Evolutionary conservation across 2,329 filamentous ascomycete species (phyloP), one percentile per base, ranked within the genome.

Genomic region (Rachicladosporium sp.): DNA sequence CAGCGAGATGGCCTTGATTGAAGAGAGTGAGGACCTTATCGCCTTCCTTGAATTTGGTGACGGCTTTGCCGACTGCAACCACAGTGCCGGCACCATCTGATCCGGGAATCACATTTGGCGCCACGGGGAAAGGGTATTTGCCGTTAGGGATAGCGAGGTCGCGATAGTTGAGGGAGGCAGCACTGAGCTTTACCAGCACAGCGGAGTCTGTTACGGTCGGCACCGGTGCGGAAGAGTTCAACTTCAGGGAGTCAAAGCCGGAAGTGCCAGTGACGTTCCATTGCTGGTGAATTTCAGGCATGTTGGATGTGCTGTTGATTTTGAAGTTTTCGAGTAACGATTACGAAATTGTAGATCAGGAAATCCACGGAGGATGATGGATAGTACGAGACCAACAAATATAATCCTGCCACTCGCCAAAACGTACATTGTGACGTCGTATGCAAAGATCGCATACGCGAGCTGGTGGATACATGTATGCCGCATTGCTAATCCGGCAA

Each of bases 191-290:
- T 49, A 88, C 76, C 29, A 88, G 68, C 4, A 86, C 80, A 19
- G 88, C 76, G 45, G 73, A 73, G 40, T 85, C 80, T 35, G 80
- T 80, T 1, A 80, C 54, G 47, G 74, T 61, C 10, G 79, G 76
- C 2, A 84, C 53, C 1, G 68, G 51, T 0, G 61, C 67, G 31
- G 63, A 59, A 35, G 69, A 64, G 37, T 76, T 67, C 43, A 69
- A 61, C 49, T 73, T 71, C 50, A 86, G 66, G 32, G 65, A 66
- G 35, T 82, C 74, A 50, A 84, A 80, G 49, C 67, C 73, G 37
- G 66, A 69, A 31, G 67, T 63, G 47, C 68, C 68, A 29, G 63
- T 60, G 33, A 81, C 56, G 27, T 57, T 64, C 78, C 78, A 82
- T 55, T 70, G 65, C 51, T 70, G 71, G 47, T 62, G 65, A n/a